These are phyloP conservation scores for Cylindrodendrum hubeiense DNA, from an alignment of 2,329 filamentous ascomycete species.

Conservation along the genomic window DNA sequence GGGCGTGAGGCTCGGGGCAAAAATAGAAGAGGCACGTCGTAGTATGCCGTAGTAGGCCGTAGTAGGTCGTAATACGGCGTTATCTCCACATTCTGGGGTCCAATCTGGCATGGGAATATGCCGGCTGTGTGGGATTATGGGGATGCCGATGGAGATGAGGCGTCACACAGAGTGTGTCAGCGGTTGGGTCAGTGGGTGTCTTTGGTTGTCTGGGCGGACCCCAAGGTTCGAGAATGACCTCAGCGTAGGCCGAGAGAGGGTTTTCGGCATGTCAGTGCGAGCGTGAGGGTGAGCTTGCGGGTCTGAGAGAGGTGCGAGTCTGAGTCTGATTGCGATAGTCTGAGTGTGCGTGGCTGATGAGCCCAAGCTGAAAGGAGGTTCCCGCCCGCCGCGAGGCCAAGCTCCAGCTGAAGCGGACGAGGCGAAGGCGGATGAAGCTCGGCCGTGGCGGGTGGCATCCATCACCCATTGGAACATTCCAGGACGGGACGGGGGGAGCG, in stretches of 20 bases:
- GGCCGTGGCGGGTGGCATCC: background rate
- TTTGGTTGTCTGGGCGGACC: constrained; percentile 8
- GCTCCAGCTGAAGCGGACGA: background rate
- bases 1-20: background rate
- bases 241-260: constrained; percentile 16
- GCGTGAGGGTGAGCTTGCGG: constrained; percentile 3
- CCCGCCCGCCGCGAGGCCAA: constrained; percentile 11
- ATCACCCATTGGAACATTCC: constrained; percentile 19
- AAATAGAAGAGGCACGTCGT: constrained; percentile 9
- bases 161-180: constrained; percentile 1
- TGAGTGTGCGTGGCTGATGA: constrained; percentile 1
- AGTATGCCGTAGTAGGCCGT: no score
- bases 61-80: constrained; percentile 11
- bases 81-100: constrained; percentile 17
- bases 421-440: constrained; percentile 12
- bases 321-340: background rate
- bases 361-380: constrained; percentile 11
- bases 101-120: constrained; percentile 15
- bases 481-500: constrained; percentile 1
- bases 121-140: constrained; percentile 7
- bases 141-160: background rate
- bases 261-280: constrained; percentile 12
- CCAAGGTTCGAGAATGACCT: constrained; percentile 10
- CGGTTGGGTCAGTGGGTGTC: constrained; percentile 2
- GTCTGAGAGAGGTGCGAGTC: no score